These are phyloP conservation scores for Lichtheimia ornata DNA, from an alignment of 371 early-diverging fungal species.

Conservation along the genomic window DNA sequence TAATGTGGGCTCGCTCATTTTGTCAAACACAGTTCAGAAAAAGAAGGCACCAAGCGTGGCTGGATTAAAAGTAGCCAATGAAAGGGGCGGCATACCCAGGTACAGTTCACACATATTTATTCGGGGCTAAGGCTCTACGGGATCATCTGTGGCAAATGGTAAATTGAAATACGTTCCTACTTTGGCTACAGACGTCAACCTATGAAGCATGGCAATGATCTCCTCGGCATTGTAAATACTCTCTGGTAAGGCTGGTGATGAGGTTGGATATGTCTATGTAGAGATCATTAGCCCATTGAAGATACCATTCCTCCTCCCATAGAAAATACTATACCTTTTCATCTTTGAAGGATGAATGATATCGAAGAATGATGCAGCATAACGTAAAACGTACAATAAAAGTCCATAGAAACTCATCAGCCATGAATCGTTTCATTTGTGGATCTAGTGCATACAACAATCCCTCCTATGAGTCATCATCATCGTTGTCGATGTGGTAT, in stretches of 20 bases:
- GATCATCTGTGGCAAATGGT: constrained; percentile 17
- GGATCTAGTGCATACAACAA: constrained; percentile 44
- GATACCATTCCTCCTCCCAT: no score
- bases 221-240: constrained; percentile 34
- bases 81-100: no score
- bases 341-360: constrained; percentile 61
- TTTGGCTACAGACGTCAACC: constrained; percentile 39
- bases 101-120: no score
- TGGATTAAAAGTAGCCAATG: no score
- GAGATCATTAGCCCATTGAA: not conserved
- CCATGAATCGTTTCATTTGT: constrained; percentile 71
- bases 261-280: constrained; percentile 24
- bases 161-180: constrained; percentile 49
- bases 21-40: no score
- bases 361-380: constrained; percentile 67
- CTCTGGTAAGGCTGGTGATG: constrained; percentile 40
- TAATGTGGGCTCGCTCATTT: no score
- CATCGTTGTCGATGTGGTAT: no score
- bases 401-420: constrained; percentile 88
- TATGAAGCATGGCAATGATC: constrained; percentile 40
- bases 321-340: constrained; percentile 63
- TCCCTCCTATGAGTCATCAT: no score
- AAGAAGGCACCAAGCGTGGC: no score
- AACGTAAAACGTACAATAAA: constrained; percentile 86
- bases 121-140: not conserved